Percentiles rank a stretch among this genome's conserved stretches.
phyloP scores from a whole-genome alignment of 164 flowering plant species.

The Vitis labrusca region DNA sequence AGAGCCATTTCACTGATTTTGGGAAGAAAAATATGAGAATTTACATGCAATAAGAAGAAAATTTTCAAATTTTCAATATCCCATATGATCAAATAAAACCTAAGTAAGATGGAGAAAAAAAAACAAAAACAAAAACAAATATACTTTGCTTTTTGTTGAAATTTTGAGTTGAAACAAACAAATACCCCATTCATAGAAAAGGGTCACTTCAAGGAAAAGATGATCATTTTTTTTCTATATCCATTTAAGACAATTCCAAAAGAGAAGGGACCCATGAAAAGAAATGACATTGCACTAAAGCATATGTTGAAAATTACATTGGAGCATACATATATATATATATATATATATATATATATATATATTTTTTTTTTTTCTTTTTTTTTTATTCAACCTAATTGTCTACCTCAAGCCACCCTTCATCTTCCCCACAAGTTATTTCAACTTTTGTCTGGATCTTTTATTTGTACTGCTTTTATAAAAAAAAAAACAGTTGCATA shows the following conservation, averaged over 20 bases:
- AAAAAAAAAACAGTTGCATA: too few relatives aligned
- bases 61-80: too few relatives aligned
- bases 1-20: background rate
- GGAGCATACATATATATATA: conserved; percentile 8
- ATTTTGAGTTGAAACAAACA: too few relatives aligned
- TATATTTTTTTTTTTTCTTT: background rate
- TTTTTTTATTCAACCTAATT: conserved; percentile 4
- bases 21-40: background rate
- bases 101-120: background rate
- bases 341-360: background rate
- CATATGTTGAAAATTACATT: conserved; percentile 17
- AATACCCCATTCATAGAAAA: conserved; percentile 11
- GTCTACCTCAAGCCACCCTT: conserved; percentile 17
- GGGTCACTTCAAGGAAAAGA: conserved; percentile 16
- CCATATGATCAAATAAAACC: too few relatives aligned
- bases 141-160: background rate
- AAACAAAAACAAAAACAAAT: background rate
- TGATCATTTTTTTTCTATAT: conserved; percentile 9
- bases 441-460: too few relatives aligned
- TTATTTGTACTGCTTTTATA: too few relatives aligned
- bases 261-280: conserved; percentile 28
- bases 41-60: background rate
- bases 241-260: conserved; percentile 20
- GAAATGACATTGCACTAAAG: conserved; percentile 25
- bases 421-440: conserved; percentile 11